Percentiles rank a stretch among this genome's conserved stretches.
Conservation (phyloP, 2,329 filamentous ascomycete species). For the Talaromyces piceae region DNA sequence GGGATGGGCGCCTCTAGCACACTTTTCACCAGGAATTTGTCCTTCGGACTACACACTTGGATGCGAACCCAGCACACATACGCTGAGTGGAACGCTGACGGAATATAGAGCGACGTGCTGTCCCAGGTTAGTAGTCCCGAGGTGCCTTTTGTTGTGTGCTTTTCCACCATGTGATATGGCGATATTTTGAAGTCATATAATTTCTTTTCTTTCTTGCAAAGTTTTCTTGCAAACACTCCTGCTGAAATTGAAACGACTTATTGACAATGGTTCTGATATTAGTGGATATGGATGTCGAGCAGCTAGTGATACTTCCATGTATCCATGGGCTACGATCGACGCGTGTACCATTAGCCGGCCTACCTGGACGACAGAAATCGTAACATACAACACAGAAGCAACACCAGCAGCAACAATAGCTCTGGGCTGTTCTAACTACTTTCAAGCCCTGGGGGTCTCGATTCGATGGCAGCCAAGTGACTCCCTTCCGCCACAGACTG, state of each 20-base stretch:
- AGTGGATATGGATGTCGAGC: neutral
- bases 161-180: too few relatives aligned
- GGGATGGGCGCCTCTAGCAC: neutral
- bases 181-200: too few relatives aligned
- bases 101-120: conserved; percentile 1
- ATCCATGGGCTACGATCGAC: neutral
- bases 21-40: neutral
- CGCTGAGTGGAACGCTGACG: neutral
- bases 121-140: neutral
- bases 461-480: conserved; percentile 4
- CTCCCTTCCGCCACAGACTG: neutral
- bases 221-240: too few relatives aligned
- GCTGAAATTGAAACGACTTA: too few relatives aligned
- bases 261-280: neutral
- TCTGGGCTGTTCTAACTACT: neutral
- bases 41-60: neutral
- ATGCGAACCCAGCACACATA: neutral
- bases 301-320: neutral
- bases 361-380: neutral
- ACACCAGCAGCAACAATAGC: neutral
- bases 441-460: conserved; percentile 1
- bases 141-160: neutral
- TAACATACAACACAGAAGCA: neutral
- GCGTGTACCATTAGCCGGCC: neutral
- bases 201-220: too few relatives aligned